Base-by-base conservation (phyloP, 345 rosid genomes). In the Anacardium occidentale region DNA sequence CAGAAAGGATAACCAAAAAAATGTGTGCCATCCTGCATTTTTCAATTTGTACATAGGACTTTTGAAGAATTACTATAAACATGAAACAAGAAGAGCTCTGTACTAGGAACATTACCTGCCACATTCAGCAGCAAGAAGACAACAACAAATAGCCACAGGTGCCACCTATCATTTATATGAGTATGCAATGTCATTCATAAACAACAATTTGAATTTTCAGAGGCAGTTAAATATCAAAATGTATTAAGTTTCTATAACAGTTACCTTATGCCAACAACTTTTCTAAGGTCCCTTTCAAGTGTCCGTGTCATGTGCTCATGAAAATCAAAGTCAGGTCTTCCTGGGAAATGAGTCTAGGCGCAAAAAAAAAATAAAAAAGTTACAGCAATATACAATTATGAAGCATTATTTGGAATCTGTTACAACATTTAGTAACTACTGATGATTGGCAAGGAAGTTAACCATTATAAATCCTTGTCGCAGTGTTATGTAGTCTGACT, bases 91-190 rank as follows among this genome's bases (percentile, higher is more conserved):
- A 59, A 17, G 9, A 22, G 13, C 20, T 22, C 8, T 37, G 54
- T 32, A 0, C 53, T 55, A n/a, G 6, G 18, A 45, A 54, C 34
- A 45, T 62, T 80, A 85, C 95, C 98, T 80, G 88, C 81, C 32
- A 94, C 81, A 53, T 94, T 85, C 70, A 92, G 80, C 73, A 92
- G 86, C 84, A 94, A 80, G 77, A 90, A 90, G 53, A 89, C 50
- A 71, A 92, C 90, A 34, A 90, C 88, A 74, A 90, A 94, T 53
- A 90, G 89, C 98, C 97, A 94, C 64, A 92, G 90, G 77, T 89
- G 89, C 93, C 94, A 89, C 60, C 97, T 94, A 76, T 50, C 77
- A 65, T 45, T 44, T 50, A 52, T 59, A 55, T 64, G 51, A 78
- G 53, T 50, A 34, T 47, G 69, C 59, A 63, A 54, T 50, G 17